phyloP scores from a whole-genome alignment of 148 eudicot species.

The Rhododendron griersonianum region DNA sequence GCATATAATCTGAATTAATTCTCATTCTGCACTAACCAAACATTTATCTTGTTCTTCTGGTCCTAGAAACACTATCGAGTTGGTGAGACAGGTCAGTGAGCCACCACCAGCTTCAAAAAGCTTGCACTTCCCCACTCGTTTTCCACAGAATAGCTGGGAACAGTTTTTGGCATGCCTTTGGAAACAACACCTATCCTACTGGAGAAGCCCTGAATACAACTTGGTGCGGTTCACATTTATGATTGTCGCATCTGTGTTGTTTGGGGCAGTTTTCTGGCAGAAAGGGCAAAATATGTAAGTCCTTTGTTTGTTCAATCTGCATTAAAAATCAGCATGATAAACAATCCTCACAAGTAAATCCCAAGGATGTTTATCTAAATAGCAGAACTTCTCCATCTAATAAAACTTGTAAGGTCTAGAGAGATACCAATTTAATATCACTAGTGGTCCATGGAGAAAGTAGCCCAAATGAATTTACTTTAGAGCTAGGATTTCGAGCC shows the following conservation, averaged over 20 bases:
- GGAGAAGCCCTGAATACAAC: constrained; percentile 55
- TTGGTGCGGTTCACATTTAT: constrained; percentile 28
- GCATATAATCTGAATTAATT: background rate
- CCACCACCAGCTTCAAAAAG: constrained; percentile 27
- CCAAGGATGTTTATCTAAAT: background rate
- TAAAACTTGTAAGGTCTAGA: background rate
- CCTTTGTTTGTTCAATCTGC: background rate
- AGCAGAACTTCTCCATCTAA: background rate
- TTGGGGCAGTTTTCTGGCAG: constrained; percentile 49
- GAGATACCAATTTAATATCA: background rate
- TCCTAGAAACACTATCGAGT: constrained; percentile 11
- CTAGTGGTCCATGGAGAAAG: background rate
- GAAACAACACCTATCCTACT: constrained; percentile 56
- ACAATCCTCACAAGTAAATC: background rate
- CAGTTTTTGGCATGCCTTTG: constrained; percentile 52
- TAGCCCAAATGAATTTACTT: no score
- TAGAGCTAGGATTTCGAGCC: no score
- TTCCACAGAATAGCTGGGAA: constrained; percentile 30
- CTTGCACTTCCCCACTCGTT: constrained; percentile 34
- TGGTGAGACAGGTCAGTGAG: constrained; percentile 23
- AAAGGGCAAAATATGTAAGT: constrained; percentile 39
- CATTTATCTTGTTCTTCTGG: background rate
- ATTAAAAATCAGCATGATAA: background rate
- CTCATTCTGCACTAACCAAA: background rate
- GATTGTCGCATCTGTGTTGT: constrained; percentile 15